A percentile compares a stretch with the other conserved stretches of the same genome.
phyloP scores from a whole-genome alignment of 2,329 filamentous ascomycete species.

The Tolypocladium tropicale region DNA sequence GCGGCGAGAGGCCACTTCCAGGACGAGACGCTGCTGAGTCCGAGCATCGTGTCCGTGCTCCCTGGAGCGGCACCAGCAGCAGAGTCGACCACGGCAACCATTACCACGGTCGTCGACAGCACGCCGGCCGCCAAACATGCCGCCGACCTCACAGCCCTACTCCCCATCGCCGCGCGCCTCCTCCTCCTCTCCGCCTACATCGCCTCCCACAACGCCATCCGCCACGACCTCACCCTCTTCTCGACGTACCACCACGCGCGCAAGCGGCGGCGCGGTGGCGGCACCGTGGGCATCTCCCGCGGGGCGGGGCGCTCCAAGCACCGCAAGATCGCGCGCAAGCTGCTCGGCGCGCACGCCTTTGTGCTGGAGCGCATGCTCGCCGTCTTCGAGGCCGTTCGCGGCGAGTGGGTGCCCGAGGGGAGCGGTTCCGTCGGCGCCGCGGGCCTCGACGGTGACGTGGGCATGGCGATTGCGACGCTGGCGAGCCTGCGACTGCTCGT shows the following conservation, averaged over 20 bases:
- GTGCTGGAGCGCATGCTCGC: conserved; percentile 69
- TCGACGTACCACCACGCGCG: conserved; percentile 55
- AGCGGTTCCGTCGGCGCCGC: conserved; percentile 16
- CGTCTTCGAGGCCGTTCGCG: conserved; percentile 59
- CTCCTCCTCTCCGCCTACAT: conserved; percentile 71
- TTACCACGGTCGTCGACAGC: background rate
- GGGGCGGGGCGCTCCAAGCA: conserved; percentile 35
- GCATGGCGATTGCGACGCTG: conserved; percentile 60
- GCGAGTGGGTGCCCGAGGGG: conserved; percentile 36
- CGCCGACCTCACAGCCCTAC: conserved; percentile 41
- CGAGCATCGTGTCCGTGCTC: conserved; percentile 38
- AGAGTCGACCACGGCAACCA: background rate
- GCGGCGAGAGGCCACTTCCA: conserved; percentile 60
- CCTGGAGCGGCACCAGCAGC: background rate
- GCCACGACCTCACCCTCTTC: conserved; percentile 66
- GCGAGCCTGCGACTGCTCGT: conserved; percentile 60
- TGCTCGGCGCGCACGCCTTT: conserved; percentile 69
- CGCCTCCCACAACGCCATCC: conserved; percentile 66
- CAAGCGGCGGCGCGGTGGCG: conserved; percentile 39
- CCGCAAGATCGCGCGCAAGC: conserved; percentile 64
- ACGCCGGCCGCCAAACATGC: background rate
- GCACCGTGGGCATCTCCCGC: conserved; percentile 21
- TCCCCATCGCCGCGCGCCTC: conserved; percentile 65
- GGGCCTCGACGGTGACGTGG: conserved; percentile 43
- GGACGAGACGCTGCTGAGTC: conserved; percentile 59